These are phyloP conservation scores for Candida parachauliodes DNA, from an alignment of 805 yeast species.

Conservation along the genomic window DNA sequence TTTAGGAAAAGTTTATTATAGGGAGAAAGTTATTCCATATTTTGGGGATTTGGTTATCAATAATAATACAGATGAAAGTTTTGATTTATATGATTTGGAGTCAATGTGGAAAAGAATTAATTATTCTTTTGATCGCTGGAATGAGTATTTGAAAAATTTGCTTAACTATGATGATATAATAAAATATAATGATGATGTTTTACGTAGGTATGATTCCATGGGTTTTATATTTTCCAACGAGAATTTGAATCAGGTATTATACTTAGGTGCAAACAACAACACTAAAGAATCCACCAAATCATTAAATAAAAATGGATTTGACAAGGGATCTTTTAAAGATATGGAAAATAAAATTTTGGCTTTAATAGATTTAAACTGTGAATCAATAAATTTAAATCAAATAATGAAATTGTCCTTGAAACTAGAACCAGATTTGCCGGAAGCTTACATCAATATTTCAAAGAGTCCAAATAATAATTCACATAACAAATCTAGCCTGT, in stretches of 20 bases:
- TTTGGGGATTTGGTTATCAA: conserved; percentile 79
- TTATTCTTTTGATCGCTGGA: conserved; percentile 80
- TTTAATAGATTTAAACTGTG: conserved; percentile 40
- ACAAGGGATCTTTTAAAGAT: conserved; percentile 10
- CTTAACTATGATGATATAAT: conserved; percentile 41
- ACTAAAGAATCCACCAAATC: conserved; percentile 12
- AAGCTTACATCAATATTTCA: conserved; percentile 25
- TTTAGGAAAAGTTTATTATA: conserved; percentile 71
- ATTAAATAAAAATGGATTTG: background rate
- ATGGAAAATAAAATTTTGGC: conserved; percentile 40
- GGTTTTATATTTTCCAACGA: conserved; percentile 43
- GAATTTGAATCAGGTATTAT: conserved; percentile 39
- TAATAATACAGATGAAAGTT: conserved; percentile 16
- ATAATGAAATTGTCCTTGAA: conserved; percentile 63
- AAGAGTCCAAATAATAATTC: background rate
- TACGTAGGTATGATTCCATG: conserved; percentile 37
- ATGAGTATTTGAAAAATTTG: conserved; percentile 55
- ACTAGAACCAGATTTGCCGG: conserved; percentile 58
- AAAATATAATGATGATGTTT: conserved; percentile 37
- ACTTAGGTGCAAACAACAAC: conserved; percentile 37
- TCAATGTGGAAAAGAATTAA: conserved; percentile 63
- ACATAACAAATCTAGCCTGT: conserved; percentile 2
- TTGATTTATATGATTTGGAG: conserved; percentile 53
- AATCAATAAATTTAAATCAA: conserved; percentile 46
- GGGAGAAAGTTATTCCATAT: conserved; percentile 78